Evolutionary conservation across 106 monocot species (phyloP).

Genomic region (Allium cepa): DNA sequence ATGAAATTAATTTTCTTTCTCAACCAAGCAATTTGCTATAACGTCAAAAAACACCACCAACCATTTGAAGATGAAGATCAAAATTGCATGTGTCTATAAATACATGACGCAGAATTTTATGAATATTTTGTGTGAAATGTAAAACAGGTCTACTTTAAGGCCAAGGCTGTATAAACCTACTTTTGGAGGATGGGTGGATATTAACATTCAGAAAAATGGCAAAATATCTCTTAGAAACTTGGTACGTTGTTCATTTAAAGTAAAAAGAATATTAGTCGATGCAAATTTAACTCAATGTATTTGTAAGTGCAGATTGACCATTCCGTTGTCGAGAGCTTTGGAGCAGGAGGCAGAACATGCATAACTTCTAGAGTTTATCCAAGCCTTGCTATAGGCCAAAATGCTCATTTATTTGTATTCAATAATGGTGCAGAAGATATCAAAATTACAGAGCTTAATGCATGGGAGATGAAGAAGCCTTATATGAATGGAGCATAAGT

Average conservation of each 20-base stretch:
- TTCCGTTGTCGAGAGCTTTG: conserved; percentile 19
- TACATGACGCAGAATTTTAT: too few relatives aligned
- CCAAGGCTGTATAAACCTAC: too few relatives aligned
- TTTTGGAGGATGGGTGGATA: too few relatives aligned
- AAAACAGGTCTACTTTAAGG: too few relatives aligned
- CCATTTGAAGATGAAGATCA: background rate
- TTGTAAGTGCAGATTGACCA: conserved; percentile 7
- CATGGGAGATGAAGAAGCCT: conserved; percentile 4
- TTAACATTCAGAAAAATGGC: too few relatives aligned
- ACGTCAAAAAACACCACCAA: background rate
- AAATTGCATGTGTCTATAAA: too few relatives aligned
- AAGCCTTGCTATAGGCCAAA: background rate
- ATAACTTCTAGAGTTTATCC: conserved; percentile 21
- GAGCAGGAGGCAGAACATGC: conserved; percentile 13
- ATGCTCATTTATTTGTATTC: conserved; percentile 7
- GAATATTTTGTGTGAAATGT: too few relatives aligned
- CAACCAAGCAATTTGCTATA: background rate
- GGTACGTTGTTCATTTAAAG: too few relatives aligned
- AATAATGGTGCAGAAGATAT: conserved; percentile 11
- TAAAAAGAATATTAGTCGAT: too few relatives aligned
- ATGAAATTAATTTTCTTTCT: background rate
- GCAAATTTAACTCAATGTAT: too few relatives aligned
- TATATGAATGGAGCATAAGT: too few relatives aligned
- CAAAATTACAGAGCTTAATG: conserved; percentile 8
- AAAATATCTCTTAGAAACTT: too few relatives aligned